Percentiles rank a stretch among this genome's conserved stretches.
These are phyloP conservation scores for Lupinus albus DNA, from an alignment of 306 rosid genomes.

Conservation along the genomic window DNA sequence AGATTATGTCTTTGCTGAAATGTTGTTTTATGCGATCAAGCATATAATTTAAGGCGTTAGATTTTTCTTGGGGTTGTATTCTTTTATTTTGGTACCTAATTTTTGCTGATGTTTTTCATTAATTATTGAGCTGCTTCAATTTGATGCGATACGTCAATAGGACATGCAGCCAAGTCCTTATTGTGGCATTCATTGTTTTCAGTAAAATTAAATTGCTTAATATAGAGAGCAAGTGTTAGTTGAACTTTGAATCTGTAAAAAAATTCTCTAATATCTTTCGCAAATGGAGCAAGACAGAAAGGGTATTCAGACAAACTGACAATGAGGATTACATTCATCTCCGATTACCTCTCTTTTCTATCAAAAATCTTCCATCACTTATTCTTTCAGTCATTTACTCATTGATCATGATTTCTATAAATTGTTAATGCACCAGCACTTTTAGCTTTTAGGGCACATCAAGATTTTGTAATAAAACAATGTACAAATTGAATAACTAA, in stretches of 20 bases:
- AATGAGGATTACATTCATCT: not conserved
- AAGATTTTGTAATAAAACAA: conserved; percentile 27
- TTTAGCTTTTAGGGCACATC: not conserved
- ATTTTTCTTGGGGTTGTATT: no score
- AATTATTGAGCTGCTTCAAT: no score
- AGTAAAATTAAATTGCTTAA: no score
- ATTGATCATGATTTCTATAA: not conserved
- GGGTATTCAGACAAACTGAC: not conserved
- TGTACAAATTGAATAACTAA: conserved; percentile 7
- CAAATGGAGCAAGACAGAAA: not conserved
- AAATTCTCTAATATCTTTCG: not conserved
- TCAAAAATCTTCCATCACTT: not conserved
- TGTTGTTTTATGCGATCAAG: not conserved
- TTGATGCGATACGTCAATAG: no score
- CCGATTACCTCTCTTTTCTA: not conserved
- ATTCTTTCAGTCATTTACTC: not conserved
- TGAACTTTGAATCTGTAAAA: not conserved
- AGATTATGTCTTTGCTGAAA: conserved; percentile 5
- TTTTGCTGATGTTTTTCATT: no score
- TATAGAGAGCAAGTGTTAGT: no score
- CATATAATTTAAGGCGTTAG: not conserved
- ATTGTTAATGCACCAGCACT: conserved; percentile 9
- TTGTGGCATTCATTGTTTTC: not conserved
- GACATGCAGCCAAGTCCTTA: no score
- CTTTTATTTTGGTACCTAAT: no score